phyloP scores from a whole-genome alignment of 2,329 filamentous ascomycete genomes.

The Trichoderma atroviride region DNA sequence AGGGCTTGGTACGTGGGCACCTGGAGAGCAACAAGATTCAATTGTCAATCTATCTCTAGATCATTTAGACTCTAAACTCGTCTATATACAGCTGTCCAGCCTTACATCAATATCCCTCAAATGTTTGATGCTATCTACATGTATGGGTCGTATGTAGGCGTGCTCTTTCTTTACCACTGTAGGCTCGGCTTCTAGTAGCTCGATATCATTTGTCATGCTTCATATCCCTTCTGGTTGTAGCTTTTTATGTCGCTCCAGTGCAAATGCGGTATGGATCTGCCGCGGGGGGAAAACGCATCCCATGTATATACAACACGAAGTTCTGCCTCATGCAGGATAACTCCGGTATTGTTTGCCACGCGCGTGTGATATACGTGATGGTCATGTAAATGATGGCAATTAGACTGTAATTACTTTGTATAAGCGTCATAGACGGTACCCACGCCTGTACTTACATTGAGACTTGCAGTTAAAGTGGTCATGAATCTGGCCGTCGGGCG shows the following conservation, averaged over 20 bases:
- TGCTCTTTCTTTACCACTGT: not conserved
- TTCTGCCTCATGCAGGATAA: too few species aligned
- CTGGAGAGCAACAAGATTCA: not conserved
- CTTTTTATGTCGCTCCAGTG: not conserved
- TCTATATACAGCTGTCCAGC: not conserved
- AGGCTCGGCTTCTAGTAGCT: not conserved
- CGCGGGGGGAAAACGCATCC: not conserved
- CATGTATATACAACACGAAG: too few species aligned
- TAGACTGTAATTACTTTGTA: not conserved
- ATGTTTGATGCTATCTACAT: not conserved
- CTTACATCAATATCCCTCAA: not conserved
- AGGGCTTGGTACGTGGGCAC: not conserved
- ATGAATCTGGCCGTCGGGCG: not conserved
- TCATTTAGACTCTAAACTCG: not conserved
- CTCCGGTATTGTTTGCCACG: not conserved
- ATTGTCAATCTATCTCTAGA: not conserved
- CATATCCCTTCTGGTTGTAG: not conserved
- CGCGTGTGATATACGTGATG: not conserved
- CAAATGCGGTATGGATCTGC: not conserved
- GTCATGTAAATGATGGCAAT: not conserved
- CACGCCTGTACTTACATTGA: not conserved
- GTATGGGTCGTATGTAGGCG: not conserved
- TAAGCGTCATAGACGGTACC: not conserved
- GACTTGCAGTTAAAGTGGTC: not conserved
- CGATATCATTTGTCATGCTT: not conserved